Evolutionary conservation across 2,329 filamentous ascomycete genomes (phyloP).

Genomic region (Pseudonectria foliicola): DNA sequence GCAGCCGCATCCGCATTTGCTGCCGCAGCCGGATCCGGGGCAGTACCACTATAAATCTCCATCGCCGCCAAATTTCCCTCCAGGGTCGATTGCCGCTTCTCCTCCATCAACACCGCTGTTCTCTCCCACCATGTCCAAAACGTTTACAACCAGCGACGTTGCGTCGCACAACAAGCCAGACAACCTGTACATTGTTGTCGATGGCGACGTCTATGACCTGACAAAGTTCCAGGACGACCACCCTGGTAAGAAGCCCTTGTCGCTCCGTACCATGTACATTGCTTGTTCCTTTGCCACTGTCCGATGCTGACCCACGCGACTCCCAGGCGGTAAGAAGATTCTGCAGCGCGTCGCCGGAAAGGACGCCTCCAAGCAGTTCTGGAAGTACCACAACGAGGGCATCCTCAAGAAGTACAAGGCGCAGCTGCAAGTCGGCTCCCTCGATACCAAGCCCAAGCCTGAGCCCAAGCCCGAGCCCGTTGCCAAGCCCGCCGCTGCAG

Average conservation of each 20-base stretch:
- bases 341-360: constrained; percentile 57
- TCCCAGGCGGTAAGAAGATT: constrained; percentile 55
- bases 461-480: constrained; percentile 46
- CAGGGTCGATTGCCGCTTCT: not conserved
- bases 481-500: constrained; percentile 1
- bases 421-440: constrained; percentile 74
- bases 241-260: constrained; percentile 70
- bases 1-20: constrained; percentile 1
- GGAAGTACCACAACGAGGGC: constrained; percentile 75
- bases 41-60: constrained; percentile 3
- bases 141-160: constrained; percentile 77
- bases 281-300: not conserved
- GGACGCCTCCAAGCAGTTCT: constrained; percentile 61
- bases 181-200: constrained; percentile 82
- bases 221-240: constrained; percentile 84
- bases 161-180: constrained; percentile 84
- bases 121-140: constrained; percentile 67
- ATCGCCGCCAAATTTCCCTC: not conserved
- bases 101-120: constrained; percentile 2
- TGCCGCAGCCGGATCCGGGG: too few relatives aligned
- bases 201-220: constrained; percentile 92
- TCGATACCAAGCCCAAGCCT: constrained; percentile 77
- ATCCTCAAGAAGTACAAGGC: constrained; percentile 81
- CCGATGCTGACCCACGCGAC: not conserved
- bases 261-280: constrained; percentile 1